Evolutionary conservation across 2,329 filamentous ascomycete genomes (phyloP), one percentile per base, ranked within the genome.

Genomic region (Ophiostoma quercus): DNA sequence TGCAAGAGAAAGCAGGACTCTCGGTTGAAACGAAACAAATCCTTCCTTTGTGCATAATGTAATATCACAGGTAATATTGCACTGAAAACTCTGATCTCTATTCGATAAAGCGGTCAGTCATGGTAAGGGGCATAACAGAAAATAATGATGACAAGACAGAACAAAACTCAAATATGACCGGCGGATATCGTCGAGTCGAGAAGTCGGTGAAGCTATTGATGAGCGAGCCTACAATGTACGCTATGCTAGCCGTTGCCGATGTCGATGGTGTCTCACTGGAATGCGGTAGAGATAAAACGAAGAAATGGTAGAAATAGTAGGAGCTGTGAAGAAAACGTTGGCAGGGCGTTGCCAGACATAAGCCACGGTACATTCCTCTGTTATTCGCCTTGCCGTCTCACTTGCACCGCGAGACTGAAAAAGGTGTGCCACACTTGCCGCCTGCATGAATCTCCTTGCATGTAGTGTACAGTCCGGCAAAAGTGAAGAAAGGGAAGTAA

Each of bases 1-100:
- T 57, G 51, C 51, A 29, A 12, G 22, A 57, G 51, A 57, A 25
- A 25, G n/a, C 8, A 57, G 51, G 43, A 47, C 43, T n/a, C 16
- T 47, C 16, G 6, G 51, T 57, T 25, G 57, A 62, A 62, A 32
- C 57, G 57, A 62, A 62, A 62, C 57, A 32, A 29, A 32, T 34
- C 57, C 57, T 62, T 62, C 25, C 9, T 3, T 60, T 25, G 25
- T 62, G 57, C 57, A 62, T 62, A 16, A 29, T 29, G 57, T 25
- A 16, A 62, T 62, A 62, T 62, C 57, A 62, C n/a, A 19, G 22
- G 25, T 32, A 19, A 62, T 39, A 39, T 39, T 22, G 16, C 62
- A 65, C 34, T 65, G 62, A 65, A 65, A 65, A 65, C 32, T 65
- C 62, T 65, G 62, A 39, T 65, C 62, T 39, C 62, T 39, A 41